A percentile compares a stretch with the other conserved stretches of the same genome.
These are phyloP conservation scores for Paulownia fortunei DNA, from an alignment of 257 asterid species.

Conservation along the genomic window DNA sequence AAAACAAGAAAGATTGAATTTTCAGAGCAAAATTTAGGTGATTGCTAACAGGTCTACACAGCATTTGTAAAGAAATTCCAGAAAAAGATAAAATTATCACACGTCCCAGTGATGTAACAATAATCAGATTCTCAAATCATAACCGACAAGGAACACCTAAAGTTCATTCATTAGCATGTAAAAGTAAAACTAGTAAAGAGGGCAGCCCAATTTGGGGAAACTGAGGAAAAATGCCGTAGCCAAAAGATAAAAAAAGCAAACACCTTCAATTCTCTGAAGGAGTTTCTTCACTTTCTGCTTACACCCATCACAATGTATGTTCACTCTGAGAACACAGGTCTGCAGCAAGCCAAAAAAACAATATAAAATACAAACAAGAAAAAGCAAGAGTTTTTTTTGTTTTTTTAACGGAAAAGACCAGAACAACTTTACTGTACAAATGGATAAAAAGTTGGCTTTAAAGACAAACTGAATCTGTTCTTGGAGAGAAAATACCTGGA, in stretches of 20 bases:
- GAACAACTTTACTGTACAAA: not conserved
- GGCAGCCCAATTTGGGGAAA: not conserved
- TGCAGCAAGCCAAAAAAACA: slow-evolving; percentile 27
- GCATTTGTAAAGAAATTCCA: not conserved
- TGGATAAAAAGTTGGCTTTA: not conserved
- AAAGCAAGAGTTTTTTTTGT: not conserved
- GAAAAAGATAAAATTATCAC: too few species aligned
- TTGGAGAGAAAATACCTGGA: slow-evolving; percentile 56
- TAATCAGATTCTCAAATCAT: too few species aligned
- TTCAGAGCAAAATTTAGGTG: not conserved
- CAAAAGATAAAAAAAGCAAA: not conserved
- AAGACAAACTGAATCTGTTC: not conserved
- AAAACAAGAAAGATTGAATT: not conserved
- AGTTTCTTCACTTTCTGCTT: slow-evolving; percentile 87
- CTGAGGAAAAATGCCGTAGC: not conserved
- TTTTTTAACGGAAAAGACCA: not conserved
- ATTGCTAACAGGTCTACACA: too few species aligned
- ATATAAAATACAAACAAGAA: not conserved
- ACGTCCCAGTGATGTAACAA: too few species aligned
- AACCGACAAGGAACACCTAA: too few species aligned
- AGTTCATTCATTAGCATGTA: too few species aligned
- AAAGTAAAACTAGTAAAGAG: too few species aligned
- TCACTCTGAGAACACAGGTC: slow-evolving; percentile 86
- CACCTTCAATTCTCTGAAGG: slow-evolving; percentile 86
- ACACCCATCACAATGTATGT: slow-evolving; percentile 94